Conservation (phyloP, 2,329 filamentous ascomycete genomes). For the Penicillium capsulatum region DNA sequence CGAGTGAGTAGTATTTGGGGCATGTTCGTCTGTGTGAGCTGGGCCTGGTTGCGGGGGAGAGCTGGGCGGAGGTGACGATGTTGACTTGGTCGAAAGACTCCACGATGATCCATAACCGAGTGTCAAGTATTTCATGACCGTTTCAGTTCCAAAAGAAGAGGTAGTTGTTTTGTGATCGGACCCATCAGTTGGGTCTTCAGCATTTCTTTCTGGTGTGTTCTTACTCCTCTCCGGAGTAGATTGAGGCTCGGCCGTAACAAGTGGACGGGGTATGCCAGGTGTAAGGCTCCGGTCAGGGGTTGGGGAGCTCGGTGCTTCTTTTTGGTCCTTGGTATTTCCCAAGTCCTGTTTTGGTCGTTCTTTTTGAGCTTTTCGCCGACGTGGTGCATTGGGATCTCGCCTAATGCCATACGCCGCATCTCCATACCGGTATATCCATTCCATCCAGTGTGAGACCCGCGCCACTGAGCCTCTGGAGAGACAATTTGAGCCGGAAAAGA, state of each 20-base stretch:
- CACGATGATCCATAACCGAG: constrained; percentile 49
- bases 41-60: constrained; percentile 24
- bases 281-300: constrained; percentile 26
- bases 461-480: constrained; percentile 67
- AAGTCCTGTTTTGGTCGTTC: constrained; percentile 20
- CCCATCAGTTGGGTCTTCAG: constrained; percentile 14
- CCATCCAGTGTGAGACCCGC: constrained; percentile 78
- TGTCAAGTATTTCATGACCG: constrained; percentile 48
- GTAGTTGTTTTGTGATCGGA: constrained; percentile 25
- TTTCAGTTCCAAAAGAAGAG: constrained; percentile 39
- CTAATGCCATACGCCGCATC: constrained; percentile 78
- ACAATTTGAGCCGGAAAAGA: constrained; percentile 77
- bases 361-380: constrained; percentile 44
- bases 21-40: constrained; percentile 1
- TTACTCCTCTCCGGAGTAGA: constrained; percentile 14
- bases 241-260: constrained; percentile 29
- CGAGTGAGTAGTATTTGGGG: background rate
- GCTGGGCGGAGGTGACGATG: constrained; percentile 24
- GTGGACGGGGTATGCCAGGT: constrained; percentile 44
- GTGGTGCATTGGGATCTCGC: constrained; percentile 68
- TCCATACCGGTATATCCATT: constrained; percentile 79
- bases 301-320: constrained; percentile 9
- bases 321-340: constrained; percentile 9
- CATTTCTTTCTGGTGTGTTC: constrained; percentile 12
- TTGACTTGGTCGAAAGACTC: constrained; percentile 37